Conservation (phyloP, 2,329 filamentous ascomycete genomes). For the Coniochaeta hoffmannii region DNA sequence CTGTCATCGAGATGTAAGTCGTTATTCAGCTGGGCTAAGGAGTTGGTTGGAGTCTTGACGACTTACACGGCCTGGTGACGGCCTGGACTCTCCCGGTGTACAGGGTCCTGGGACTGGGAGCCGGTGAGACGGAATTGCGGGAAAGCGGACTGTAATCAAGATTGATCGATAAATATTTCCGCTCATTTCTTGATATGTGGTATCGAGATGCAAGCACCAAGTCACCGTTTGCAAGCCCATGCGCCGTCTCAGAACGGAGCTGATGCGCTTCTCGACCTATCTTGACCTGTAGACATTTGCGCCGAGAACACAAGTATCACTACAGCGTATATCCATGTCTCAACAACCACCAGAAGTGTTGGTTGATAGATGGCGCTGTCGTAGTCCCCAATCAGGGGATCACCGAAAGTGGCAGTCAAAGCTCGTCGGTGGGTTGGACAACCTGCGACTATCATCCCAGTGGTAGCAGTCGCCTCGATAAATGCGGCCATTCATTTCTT, state of each 20-base stretch:
- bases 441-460: not conserved
- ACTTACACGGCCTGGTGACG: no score
- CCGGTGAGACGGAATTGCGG: no score
- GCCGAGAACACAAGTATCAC: not conserved
- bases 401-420: not conserved
- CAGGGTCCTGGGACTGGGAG: not conserved
- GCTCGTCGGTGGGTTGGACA: not conserved
- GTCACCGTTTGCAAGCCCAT: not conserved
- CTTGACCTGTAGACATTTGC: not conserved
- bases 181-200: not conserved
- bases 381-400: not conserved
- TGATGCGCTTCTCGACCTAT: not conserved
- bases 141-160: no score
- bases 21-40: no score
- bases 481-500: not conserved
- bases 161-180: not conserved
- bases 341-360: not conserved
- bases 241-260: not conserved
- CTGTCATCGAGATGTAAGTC: no score
- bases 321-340: not conserved
- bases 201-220: not conserved
- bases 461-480: not conserved
- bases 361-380: not conserved
- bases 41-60: no score
- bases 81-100: no score